phyloP scores from a whole-genome alignment of 257 asterid genomes.

The Solanum piurae region DNA sequence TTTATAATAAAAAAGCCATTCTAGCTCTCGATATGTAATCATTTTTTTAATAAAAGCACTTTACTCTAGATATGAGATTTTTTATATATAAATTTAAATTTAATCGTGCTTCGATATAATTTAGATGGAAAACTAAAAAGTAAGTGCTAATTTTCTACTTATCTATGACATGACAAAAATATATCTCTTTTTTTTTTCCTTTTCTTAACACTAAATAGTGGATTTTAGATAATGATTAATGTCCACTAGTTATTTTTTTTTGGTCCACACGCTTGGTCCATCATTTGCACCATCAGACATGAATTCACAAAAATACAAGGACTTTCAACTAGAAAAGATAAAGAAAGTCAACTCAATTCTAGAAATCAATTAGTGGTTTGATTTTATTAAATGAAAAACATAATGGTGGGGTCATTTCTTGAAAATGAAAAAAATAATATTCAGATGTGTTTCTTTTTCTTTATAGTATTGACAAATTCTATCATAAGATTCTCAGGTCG shows the following conservation, averaged over 20 bases:
- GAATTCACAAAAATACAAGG: neutral
- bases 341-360: neutral
- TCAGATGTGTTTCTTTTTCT: neutral
- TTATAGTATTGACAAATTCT: neutral
- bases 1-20: too few relatives aligned
- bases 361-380: neutral
- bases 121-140: neutral
- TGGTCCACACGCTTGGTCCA: neutral
- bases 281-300: neutral
- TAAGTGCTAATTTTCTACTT: neutral
- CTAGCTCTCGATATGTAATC: too few relatives aligned
- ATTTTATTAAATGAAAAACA: neutral
- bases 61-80: neutral
- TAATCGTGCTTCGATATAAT: accelerated
- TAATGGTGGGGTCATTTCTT: neutral
- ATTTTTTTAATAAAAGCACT: too few relatives aligned
- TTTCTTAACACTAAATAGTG: neutral
- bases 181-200: neutral
- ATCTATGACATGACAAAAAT: neutral
- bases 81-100: neutral
- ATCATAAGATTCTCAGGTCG: neutral
- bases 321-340: neutral
- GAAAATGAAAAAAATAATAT: neutral
- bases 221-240: neutral
- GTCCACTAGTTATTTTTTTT: neutral